Percentiles rank a stretch among this genome's conserved stretches.
Conservation (phyloP, 2,329 filamentous ascomycete genomes). For the Bertia moriformis region DNA sequence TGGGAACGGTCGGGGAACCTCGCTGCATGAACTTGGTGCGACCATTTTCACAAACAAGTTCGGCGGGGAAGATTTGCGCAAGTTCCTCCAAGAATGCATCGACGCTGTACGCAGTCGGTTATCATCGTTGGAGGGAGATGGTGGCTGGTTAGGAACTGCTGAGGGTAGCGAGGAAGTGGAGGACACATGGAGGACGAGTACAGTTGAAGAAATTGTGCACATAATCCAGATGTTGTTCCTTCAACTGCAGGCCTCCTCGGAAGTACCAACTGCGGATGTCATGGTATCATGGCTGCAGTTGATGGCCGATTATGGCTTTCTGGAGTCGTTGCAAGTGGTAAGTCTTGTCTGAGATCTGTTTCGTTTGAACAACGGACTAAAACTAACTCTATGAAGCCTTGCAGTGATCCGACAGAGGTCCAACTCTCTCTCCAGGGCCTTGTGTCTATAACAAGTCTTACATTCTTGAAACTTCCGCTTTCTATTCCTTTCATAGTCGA, state of each 20-base stretch:
- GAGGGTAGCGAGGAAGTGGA: not conserved
- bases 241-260: not conserved
- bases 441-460: not conserved
- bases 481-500: not conserved
- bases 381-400: not conserved
- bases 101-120: not conserved
- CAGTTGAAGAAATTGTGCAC: not conserved
- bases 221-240: not conserved
- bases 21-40: not conserved
- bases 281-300: not conserved
- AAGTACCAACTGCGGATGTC: not conserved
- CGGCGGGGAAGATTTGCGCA: not conserved
- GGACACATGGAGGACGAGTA: not conserved
- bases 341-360: not conserved
- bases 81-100: not conserved
- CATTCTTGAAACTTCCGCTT: not conserved
- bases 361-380: not conserved
- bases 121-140: not conserved
- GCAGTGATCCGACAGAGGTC: not conserved
- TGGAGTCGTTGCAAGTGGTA: not conserved
- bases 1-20: not conserved
- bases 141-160: not conserved
- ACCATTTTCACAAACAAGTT: not conserved
- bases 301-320: not conserved
- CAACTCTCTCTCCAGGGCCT: not conserved